Percentiles rank a stretch among this genome's conserved stretches.
Evolutionary conservation across 2,329 filamentous ascomycete genomes (phyloP).

Genomic region (Fusarium tuaranense): DNA sequence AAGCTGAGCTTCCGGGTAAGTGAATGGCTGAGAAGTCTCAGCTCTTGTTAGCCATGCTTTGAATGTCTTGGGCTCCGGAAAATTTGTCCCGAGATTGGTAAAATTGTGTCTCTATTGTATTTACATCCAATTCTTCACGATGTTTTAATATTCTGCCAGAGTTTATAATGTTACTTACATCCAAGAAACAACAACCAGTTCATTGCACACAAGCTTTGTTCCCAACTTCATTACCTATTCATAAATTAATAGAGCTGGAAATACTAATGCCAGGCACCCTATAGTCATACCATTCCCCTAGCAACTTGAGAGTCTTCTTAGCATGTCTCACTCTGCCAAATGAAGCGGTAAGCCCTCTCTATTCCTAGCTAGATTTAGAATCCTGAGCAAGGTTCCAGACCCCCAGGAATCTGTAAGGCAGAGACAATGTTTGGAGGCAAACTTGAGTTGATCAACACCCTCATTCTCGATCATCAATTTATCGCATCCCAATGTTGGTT

Average conservation of each 20-base stretch:
- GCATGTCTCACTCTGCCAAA: background rate
- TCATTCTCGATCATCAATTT: background rate
- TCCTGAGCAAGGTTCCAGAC: background rate
- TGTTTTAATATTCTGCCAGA: background rate
- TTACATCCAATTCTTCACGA: background rate
- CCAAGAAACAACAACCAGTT: background rate
- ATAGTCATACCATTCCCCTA: background rate
- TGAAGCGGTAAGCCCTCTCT: background rate
- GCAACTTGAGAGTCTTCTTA: background rate
- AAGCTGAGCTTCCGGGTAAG: conserved; percentile 22
- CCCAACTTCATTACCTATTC: background rate
- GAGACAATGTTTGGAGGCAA: background rate
- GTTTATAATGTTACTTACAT: background rate
- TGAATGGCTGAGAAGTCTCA: background rate
- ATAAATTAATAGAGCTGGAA: background rate
- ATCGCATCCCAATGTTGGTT: background rate
- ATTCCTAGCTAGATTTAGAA: background rate
- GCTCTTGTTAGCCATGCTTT: background rate
- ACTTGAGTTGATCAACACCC: background rate
- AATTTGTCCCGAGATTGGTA: background rate
- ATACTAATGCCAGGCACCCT: background rate
- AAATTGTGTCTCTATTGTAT: background rate
- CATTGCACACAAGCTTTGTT: background rate
- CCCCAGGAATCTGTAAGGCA: background rate
- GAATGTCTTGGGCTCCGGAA: background rate